Conservation (phyloP, 164 flowering plant species). For the Warburgia ugandensis region DNA sequence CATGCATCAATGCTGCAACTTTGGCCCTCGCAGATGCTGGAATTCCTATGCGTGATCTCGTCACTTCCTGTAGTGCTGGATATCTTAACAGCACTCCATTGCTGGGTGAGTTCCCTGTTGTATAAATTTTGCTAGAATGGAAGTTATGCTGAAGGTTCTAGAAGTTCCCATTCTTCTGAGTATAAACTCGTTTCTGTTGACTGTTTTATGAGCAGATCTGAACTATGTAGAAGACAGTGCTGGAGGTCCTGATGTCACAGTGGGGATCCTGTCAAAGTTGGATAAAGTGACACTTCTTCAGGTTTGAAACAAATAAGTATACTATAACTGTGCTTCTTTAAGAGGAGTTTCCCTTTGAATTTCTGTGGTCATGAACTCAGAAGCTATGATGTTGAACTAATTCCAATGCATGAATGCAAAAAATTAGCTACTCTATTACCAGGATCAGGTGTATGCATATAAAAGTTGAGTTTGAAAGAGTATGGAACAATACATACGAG, state of each 20-base stretch:
- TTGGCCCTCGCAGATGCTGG: slow-evolving; percentile 99
- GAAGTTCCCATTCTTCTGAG: not conserved
- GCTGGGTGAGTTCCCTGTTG: slow-evolving; percentile 45
- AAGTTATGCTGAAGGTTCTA: not conserved
- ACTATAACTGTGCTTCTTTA: not conserved
- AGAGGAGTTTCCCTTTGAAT: not conserved
- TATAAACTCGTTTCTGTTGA: not conserved
- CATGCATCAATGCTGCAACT: slow-evolving; percentile 98
- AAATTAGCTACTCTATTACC: no score
- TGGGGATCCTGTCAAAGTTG: slow-evolving; percentile 70
- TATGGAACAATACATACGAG: no score
- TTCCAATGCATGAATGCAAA: no score
- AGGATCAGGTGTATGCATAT: no score
- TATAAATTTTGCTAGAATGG: not conserved
- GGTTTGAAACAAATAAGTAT: slow-evolving; percentile 29
- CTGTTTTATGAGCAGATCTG: slow-evolving; percentile 42
- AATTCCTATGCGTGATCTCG: slow-evolving; percentile 91
- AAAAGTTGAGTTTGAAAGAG: no score
- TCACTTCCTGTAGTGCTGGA: slow-evolving; percentile 91
- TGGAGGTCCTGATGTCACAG: slow-evolving; percentile 94
- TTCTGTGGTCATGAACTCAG: not conserved
- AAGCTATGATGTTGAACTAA: no score
- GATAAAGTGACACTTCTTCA: slow-evolving; percentile 95
- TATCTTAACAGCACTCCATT: slow-evolving; percentile 85
- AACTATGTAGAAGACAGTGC: slow-evolving; percentile 96